Conservation (phyloP, 2,329 filamentous ascomycete genomes). For the Westerdykella sp. region DNA sequence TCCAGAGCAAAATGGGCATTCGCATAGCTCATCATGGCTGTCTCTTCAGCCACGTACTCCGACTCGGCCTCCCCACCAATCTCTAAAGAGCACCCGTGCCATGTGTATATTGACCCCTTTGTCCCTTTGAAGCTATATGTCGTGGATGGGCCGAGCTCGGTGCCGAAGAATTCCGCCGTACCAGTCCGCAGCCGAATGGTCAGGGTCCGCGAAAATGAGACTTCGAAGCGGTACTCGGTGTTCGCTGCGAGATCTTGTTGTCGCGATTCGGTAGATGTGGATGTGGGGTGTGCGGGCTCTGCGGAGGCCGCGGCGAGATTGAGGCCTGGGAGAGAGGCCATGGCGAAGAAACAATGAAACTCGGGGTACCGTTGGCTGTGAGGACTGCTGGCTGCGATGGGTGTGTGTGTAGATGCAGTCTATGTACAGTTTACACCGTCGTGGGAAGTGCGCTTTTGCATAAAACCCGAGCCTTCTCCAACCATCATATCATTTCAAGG, state of each 20-base stretch:
- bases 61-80: slow-evolving; percentile 62
- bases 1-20: slow-evolving; percentile 88
- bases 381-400: neutral
- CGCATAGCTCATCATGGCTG: slow-evolving; percentile 70
- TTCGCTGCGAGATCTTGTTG: slow-evolving; percentile 40
- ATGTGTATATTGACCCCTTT: slow-evolving; percentile 86
- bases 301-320: slow-evolving; percentile 34
- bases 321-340: slow-evolving; percentile 43
- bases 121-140: slow-evolving; percentile 74
- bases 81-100: slow-evolving; percentile 83
- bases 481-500: too few relatives aligned
- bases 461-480: too few relatives aligned
- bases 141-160: slow-evolving; percentile 77
- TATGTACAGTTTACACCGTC: too few relatives aligned
- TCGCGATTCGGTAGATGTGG: slow-evolving; percentile 23
- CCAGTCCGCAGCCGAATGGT: slow-evolving; percentile 62
- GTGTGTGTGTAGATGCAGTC: too few relatives aligned
- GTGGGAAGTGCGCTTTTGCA: too few relatives aligned
- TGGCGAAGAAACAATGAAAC: slow-evolving; percentile 4
- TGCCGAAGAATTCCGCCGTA: slow-evolving; percentile 88
- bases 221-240: slow-evolving; percentile 43
- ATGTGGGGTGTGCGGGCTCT: slow-evolving; percentile 17
- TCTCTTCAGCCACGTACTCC: slow-evolving; percentile 70
- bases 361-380: neutral
- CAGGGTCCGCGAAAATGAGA: slow-evolving; percentile 29